These are phyloP conservation scores for Acephala macrosclerotiorum DNA, from an alignment of 2,329 filamentous ascomycete genomes.

Conservation along the genomic window DNA sequence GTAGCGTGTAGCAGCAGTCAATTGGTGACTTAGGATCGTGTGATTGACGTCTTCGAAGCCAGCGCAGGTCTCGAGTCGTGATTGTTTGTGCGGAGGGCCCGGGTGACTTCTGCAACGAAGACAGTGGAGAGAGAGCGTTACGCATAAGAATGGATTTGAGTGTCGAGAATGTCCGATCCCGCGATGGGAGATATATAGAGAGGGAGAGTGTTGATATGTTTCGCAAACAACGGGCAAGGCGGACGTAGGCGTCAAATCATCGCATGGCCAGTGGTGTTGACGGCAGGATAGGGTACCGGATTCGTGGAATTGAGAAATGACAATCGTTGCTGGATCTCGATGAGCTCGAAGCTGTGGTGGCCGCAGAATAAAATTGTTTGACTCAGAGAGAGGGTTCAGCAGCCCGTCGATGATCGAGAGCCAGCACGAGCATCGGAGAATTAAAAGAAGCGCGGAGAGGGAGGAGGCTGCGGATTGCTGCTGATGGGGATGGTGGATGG, in stretches of 20 bases:
- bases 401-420: background rate
- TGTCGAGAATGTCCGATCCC: background rate
- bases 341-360: background rate
- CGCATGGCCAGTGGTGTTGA: background rate
- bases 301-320: background rate
- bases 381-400: background rate
- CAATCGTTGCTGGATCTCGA: slow-evolving; percentile 4
- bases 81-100: background rate
- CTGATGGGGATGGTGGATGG: background rate
- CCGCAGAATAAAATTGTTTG: background rate
- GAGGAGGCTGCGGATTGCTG: background rate
- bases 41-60: background rate
- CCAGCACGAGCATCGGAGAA: background rate
- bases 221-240: background rate
- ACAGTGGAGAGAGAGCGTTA: background rate
- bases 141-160: background rate
- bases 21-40: background rate
- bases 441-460: background rate
- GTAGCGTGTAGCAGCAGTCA: background rate
- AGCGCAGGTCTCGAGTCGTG: slow-evolving; percentile 8
- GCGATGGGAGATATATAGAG: slow-evolving; percentile 1
- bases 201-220: background rate
- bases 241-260: background rate
- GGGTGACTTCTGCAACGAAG: slow-evolving; percentile 8
- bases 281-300: background rate